A percentile compares a stretch with the other conserved stretches of the same genome.
Conservation (phyloP, 2,329 filamentous ascomycete species). For the Penicillium sp. region DNA sequence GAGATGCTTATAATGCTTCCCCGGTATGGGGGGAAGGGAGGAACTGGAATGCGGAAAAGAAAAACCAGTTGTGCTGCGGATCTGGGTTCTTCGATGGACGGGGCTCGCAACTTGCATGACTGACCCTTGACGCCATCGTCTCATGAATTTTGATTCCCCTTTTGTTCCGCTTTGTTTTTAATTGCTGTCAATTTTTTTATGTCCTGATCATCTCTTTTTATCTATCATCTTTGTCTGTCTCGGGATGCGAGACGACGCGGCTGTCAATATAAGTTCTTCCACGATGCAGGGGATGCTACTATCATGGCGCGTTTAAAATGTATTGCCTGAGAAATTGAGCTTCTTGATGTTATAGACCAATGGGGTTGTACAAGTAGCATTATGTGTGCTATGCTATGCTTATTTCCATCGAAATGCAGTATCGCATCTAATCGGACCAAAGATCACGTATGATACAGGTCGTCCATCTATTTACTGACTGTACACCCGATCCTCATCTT, state of each 20-base stretch:
- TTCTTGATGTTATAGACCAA: not conserved
- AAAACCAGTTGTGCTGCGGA: slow-evolving; percentile 21
- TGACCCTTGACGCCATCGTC: slow-evolving; percentile 37
- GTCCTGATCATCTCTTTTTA: slow-evolving; percentile 22
- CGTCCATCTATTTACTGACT: slow-evolving; percentile 14
- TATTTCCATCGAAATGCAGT: not conserved
- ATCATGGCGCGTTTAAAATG: not conserved
- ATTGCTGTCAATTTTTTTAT: slow-evolving; percentile 15
- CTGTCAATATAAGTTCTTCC: slow-evolving; percentile 31
- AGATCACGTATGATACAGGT: not conserved
- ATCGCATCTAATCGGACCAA: not conserved
- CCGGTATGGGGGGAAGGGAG: not conserved
- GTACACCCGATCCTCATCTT: slow-evolving; percentile 22
- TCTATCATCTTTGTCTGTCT: slow-evolving; percentile 21
- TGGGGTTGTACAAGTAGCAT: not conserved
- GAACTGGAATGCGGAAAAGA: slow-evolving; percentile 1
- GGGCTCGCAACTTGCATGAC: slow-evolving; percentile 31
- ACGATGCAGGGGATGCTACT: slow-evolving; percentile 3
- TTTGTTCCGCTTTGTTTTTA: slow-evolving; percentile 33
- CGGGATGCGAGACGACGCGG: slow-evolving; percentile 26
- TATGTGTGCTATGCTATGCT: not conserved
- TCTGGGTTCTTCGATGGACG: slow-evolving; percentile 18
- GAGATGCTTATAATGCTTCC: slow-evolving; percentile 1
- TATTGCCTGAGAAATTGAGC: not conserved
- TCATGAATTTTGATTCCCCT: slow-evolving; percentile 43